Evolutionary conservation across 352 stramenopile species (phyloP), one percentile per base, ranked within the genome.

Genomic region (Hyaloperonospora arabidopsidis): DNA sequence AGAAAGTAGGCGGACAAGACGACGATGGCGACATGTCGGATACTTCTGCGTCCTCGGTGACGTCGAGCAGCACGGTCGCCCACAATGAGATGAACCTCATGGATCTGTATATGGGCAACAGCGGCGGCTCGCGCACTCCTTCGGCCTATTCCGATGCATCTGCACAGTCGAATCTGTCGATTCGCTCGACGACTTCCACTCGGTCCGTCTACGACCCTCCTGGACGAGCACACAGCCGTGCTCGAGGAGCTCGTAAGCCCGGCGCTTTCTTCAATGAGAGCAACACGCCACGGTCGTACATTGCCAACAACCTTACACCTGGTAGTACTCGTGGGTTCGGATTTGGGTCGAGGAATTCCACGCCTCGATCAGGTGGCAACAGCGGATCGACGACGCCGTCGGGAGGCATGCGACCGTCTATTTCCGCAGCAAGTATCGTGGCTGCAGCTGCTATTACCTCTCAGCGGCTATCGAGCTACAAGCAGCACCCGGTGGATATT

Each of bases 81-180:
- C 79, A 89, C 59, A 92, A 89, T 50, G 82, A 92, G 48, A 89
- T 89, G 79, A 88, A 87, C 61, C 64, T 91, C 53, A 85, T 86
- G 68, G 82, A 92, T 49, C 64, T 89, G 22, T 92, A 89, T 53
- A 67, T 86, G 57, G 54, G 22, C 29, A 83, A 68, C 61, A 69
- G 63, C 22, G 74, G 68, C 44, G 70, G 70, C 19, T 73, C 82
- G 6, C 69, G 74, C 50, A 89, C 77, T 6, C 82, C 79, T 1
- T 89, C 77, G 4, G 82, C 72, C 15, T 92, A 87, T 64, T 92
- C 82, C 3, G 82, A 76, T 44, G 70, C 77, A 2, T 92, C 82
- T 36, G 78, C 69, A 18, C 73, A 84, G 41, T 89, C 79, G 18
- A 89, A 89, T 55, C 55, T 89, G 18, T 92, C 82, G 13, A 89